Conservation (phyloP, 441 rosid genomes). For the Erodium texanum region DNA sequence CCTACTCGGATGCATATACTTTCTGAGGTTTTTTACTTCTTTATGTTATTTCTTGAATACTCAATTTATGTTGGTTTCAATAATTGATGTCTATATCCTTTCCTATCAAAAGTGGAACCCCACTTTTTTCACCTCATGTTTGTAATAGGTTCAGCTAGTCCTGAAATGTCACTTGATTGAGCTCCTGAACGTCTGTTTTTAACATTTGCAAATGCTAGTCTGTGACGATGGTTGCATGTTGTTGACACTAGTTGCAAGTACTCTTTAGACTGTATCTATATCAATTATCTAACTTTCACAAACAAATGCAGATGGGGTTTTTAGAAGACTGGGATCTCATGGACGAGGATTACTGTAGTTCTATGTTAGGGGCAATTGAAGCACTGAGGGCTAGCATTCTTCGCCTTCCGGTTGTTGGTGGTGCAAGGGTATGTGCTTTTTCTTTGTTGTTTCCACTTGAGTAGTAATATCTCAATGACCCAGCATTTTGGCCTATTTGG, state of each 20-base stretch:
- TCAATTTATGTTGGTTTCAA: background rate
- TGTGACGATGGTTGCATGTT: background rate
- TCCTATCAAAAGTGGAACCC: background rate
- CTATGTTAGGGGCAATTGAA: conserved; percentile 65
- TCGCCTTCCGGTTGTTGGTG: conserved; percentile 76
- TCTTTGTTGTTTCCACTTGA: conserved; percentile 5
- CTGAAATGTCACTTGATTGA: background rate
- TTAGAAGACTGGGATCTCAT: conserved; percentile 53
- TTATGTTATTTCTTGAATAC: conserved; percentile 12
- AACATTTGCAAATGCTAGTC: background rate
- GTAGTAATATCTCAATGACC: background rate
- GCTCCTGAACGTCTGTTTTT: background rate
- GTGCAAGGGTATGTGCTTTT: conserved; percentile 51
- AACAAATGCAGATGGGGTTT: conserved; percentile 42
- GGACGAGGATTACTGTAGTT: conserved; percentile 49
- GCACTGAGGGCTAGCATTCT: conserved; percentile 78
- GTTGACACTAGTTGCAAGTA: background rate
- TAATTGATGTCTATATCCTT: background rate
- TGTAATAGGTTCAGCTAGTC: background rate
- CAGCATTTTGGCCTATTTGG: background rate
- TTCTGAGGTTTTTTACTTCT: background rate
- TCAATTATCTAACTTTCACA: conserved; percentile 11
- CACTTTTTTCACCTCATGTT: background rate
- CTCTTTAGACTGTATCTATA: background rate
- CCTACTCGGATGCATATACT: background rate